A percentile compares a stretch with the other conserved stretches of the same genome.
Conservation (phyloP, 2,329 filamentous ascomycete species). For the Bertia moriformis region DNA sequence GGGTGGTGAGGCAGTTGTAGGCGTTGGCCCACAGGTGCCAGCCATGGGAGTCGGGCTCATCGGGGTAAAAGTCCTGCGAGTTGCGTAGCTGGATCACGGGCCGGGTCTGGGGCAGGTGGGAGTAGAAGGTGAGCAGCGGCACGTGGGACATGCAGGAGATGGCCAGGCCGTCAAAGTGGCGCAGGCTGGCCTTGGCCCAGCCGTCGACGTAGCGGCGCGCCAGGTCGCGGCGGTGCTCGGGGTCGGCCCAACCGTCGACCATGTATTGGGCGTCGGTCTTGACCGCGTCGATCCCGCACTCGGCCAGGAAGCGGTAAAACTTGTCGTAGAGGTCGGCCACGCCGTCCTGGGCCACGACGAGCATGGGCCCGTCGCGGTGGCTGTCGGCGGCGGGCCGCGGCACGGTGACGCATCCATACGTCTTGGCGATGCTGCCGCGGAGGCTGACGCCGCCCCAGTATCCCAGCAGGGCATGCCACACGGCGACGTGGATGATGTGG, state of each 20-base stretch:
- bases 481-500: conserved; percentile 68
- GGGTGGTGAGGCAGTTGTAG: conserved; percentile 70
- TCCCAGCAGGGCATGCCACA: conserved; percentile 82
- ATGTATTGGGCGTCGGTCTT: conserved; percentile 92
- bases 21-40: conserved; percentile 96
- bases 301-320: conserved; percentile 71
- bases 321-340: conserved; percentile 70
- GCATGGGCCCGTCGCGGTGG: conserved; percentile 52
- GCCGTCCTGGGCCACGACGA: conserved; percentile 61
- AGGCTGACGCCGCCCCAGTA: conserved; percentile 87
- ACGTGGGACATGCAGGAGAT: conserved; percentile 93
- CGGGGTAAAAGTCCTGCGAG: conserved; percentile 83
- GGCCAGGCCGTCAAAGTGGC: conserved; percentile 61
- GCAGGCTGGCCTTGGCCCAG: conserved; percentile 66
- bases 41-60: conserved; percentile 64
- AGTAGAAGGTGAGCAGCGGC: conserved; percentile 74
- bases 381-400: too few relatives aligned
- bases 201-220: conserved; percentile 69
- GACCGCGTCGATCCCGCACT: conserved; percentile 66
- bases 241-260: conserved; percentile 59
- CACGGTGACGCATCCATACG: conserved; percentile 61
- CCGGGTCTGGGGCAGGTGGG: conserved; percentile 63
- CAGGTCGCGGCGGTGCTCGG: conserved; percentile 56
- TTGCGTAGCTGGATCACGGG: conserved; percentile 67
- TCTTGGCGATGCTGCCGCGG: conserved; percentile 55